A percentile compares a stretch with the other conserved stretches of the same genome.
Conservation (phyloP, 495 filamentous ascomycete genomes). For the Penicillium antarcticum region DNA sequence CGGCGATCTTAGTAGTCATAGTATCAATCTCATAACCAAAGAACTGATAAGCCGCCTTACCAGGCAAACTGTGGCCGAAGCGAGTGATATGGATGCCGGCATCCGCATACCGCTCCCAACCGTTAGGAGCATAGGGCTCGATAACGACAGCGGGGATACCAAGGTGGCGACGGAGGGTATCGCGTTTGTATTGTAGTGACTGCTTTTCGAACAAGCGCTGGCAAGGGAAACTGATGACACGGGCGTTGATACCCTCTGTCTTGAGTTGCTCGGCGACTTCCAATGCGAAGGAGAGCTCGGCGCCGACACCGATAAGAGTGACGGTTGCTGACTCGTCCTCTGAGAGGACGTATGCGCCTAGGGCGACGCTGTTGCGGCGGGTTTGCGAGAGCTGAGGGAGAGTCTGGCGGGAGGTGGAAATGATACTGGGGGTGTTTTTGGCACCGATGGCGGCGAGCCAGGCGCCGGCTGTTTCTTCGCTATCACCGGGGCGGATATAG, state of each 20-base stretch:
- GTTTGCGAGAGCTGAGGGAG: slow-evolving; percentile 42
- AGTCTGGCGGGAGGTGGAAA: slow-evolving; percentile 46
- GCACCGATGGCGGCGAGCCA: slow-evolving; percentile 47
- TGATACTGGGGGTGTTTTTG: slow-evolving; percentile 43
- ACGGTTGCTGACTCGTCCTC: slow-evolving; percentile 39
- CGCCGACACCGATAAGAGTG: slow-evolving; percentile 49
- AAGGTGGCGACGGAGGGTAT: slow-evolving; percentile 31
- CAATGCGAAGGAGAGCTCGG: slow-evolving; percentile 45
- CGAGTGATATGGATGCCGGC: slow-evolving; percentile 44
- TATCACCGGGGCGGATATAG: slow-evolving; percentile 56
- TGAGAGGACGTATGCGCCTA: slow-evolving; percentile 46
- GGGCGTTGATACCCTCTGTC: slow-evolving; percentile 35
- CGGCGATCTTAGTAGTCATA: slow-evolving; percentile 41
- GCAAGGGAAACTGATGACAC: slow-evolving; percentile 55
- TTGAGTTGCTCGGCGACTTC: slow-evolving; percentile 32
- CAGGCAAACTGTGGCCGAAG: slow-evolving; percentile 50
- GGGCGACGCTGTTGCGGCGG: slow-evolving; percentile 35
- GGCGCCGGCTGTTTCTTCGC: slow-evolving; percentile 55
- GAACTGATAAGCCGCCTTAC: slow-evolving; percentile 48
- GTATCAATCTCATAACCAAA: slow-evolving; percentile 50
- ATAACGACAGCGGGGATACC: slow-evolving; percentile 48
- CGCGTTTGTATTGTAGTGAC: slow-evolving; percentile 43
- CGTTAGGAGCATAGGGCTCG: slow-evolving; percentile 53
- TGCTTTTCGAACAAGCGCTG: slow-evolving; percentile 53
- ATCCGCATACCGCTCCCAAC: slow-evolving; percentile 59